Evolutionary conservation across 768 basidiomycete species (phyloP).

Genomic region (Postia placenta): DNA sequence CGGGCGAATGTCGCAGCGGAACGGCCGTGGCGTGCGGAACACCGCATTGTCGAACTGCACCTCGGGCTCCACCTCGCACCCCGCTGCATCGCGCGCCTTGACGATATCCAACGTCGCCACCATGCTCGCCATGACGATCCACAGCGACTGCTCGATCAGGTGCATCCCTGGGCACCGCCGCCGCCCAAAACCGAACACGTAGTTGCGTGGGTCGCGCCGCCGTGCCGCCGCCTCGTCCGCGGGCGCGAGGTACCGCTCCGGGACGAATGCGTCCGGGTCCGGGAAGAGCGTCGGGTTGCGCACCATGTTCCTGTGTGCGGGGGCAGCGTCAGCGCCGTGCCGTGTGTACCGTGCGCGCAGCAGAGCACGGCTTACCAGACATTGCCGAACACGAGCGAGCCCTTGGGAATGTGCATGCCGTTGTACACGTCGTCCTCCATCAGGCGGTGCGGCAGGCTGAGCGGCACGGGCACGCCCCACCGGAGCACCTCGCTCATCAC

Average conservation of each 20-base stretch:
- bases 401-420: conserved; percentile 55
- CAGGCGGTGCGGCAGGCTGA: conserved; percentile 63
- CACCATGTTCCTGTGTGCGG: conserved; percentile 25
- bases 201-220: conserved; percentile 37
- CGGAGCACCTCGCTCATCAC: conserved; percentile 50
- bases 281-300: conserved; percentile 40
- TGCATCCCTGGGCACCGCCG: conserved; percentile 57
- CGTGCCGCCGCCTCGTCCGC: conserved; percentile 22
- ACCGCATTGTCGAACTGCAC: conserved; percentile 53
- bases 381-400: conserved; percentile 58
- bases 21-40: conserved; percentile 48
- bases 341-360: too few species aligned
- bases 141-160: conserved; percentile 57
- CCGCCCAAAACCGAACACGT: conserved; percentile 45
- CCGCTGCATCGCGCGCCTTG: conserved; percentile 44
- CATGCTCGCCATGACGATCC: conserved; percentile 51
- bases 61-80: conserved; percentile 41
- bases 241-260: conserved; percentile 42
- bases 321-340: too few species aligned
- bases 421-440: conserved; percentile 63
- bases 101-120: conserved; percentile 52
- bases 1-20: conserved; percentile 44
- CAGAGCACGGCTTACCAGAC: conserved; percentile 52
- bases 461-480: conserved; percentile 52
- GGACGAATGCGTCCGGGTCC: conserved; percentile 44